Conservation (phyloP, 2,329 filamentous ascomycete genomes). For the Calonectria multiphialidica region DNA sequence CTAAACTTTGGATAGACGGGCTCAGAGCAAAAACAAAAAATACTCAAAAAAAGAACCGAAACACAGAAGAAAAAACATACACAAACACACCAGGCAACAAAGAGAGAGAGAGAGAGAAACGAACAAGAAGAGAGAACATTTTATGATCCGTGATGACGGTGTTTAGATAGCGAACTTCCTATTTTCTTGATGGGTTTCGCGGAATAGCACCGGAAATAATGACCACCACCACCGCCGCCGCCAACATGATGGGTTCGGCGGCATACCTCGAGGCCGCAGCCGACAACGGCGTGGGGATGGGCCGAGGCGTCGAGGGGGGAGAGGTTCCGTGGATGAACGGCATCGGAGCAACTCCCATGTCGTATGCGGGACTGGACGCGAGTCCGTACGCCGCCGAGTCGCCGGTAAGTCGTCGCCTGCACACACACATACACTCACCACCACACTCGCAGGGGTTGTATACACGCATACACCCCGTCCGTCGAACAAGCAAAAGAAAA, state of each 20-base stretch:
- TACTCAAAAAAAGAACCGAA: slow-evolving; percentile 16
- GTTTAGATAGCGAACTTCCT: slow-evolving; percentile 36
- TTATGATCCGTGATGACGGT: slow-evolving; percentile 40
- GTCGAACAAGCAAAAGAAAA: background rate
- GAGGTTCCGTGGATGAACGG: slow-evolving; percentile 37
- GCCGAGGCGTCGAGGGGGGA: slow-evolving; percentile 23
- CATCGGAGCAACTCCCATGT: slow-evolving; percentile 35
- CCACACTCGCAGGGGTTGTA: background rate
- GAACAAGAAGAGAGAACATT: background rate
- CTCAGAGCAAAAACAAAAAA: slow-evolving; percentile 23
- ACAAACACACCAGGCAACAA: background rate
- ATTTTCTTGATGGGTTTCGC: slow-evolving; percentile 42
- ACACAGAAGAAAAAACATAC: background rate
- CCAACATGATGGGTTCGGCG: slow-evolving; percentile 38
- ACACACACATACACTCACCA: too few relatives aligned
- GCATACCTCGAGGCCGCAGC: slow-evolving; percentile 36
- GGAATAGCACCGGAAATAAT: slow-evolving; percentile 34
- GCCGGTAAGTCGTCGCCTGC: slow-evolving; percentile 35
- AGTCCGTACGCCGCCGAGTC: slow-evolving; percentile 33
- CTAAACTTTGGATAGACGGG: slow-evolving; percentile 40
- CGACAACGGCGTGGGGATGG: slow-evolving; percentile 28
- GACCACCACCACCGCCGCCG: slow-evolving; percentile 16
- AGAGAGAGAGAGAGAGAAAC: background rate
- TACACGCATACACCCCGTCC: too few relatives aligned
- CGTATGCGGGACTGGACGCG: slow-evolving; percentile 34